Evolutionary conservation across 1,284 basidiomycete genomes (phyloP).

Genomic region (Ustilago sp.): DNA sequence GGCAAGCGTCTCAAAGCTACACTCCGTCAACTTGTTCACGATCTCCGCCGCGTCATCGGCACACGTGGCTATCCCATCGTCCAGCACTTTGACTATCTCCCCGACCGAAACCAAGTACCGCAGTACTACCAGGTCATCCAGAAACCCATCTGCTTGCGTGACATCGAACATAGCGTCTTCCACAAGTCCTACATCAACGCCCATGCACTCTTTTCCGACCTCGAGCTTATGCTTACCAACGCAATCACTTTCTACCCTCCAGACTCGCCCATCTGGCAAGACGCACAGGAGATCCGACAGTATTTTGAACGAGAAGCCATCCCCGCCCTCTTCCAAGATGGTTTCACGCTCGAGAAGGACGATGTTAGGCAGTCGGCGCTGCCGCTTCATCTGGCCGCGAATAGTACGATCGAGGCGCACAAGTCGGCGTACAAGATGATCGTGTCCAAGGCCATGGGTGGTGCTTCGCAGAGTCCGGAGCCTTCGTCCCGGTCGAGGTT

Average conservation of each 20-base stretch:
- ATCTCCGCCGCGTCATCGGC: constrained; percentile 42
- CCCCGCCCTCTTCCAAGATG: constrained; percentile 60
- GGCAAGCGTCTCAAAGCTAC: constrained; percentile 65
- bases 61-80: constrained; percentile 45
- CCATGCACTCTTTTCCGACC: constrained; percentile 57
- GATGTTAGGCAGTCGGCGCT: constrained; percentile 65
- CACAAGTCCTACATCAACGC: constrained; percentile 62
- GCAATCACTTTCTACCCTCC: constrained; percentile 65
- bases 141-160: constrained; percentile 56
- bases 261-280: constrained; percentile 56
- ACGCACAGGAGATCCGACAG: constrained; percentile 57
- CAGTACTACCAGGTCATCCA: constrained; percentile 67
- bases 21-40: constrained; percentile 54
- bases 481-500: constrained; percentile 29
- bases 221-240: constrained; percentile 66
- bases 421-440: constrained; percentile 51
- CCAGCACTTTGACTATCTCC: constrained; percentile 61
- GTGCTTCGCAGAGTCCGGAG: constrained; percentile 41
- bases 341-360: constrained; percentile 67
- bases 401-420: constrained; percentile 57
- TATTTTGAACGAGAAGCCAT: constrained; percentile 62
- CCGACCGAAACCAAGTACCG: constrained; percentile 57
- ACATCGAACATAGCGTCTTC: constrained; percentile 59
- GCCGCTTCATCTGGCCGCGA: constrained; percentile 56
- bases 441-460: constrained; percentile 27